Percentiles rank a stretch among this genome's conserved stretches.
Conservation (phyloP, 345 rosid species). For the Lepidium aucheri region DNA sequence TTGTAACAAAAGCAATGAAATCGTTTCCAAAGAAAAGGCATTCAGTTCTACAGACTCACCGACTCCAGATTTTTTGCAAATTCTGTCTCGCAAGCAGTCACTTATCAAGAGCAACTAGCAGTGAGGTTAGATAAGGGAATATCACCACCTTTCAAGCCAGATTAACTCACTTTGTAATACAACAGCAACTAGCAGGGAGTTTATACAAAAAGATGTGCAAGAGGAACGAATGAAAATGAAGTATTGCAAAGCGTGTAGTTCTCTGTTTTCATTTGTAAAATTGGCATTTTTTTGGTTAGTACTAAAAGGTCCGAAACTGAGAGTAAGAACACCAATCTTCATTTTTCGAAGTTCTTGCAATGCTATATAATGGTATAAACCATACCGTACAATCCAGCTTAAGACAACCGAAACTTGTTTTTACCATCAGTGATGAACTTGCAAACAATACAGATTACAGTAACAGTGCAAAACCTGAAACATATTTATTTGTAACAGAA, state of each 20-base stretch:
- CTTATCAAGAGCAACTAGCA: not conserved
- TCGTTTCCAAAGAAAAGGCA: not conserved
- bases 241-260: no score
- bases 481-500: slow-evolving; percentile 12
- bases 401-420: not conserved
- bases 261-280: no score
- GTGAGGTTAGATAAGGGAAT: no score
- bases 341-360: not conserved
- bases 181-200: no score
- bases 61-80: slow-evolving; percentile 54
- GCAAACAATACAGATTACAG: not conserved
- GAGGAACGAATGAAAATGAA: no score
- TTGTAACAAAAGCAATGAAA: slow-evolving; percentile 2
- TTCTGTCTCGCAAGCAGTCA: slow-evolving; percentile 50
- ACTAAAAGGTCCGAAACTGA: not conserved
- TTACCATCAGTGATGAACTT: not conserved
- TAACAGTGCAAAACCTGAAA: not conserved
- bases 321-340: not conserved
- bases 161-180: no score
- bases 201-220: no score
- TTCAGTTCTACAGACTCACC: not conserved
- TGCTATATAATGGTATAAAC: not conserved
- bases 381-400: not conserved
- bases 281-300: not conserved
- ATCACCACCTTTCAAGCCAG: no score